These are phyloP conservation scores for Flaveria sonorensis DNA, from an alignment of 129 eudicot species.

Conservation along the genomic window DNA sequence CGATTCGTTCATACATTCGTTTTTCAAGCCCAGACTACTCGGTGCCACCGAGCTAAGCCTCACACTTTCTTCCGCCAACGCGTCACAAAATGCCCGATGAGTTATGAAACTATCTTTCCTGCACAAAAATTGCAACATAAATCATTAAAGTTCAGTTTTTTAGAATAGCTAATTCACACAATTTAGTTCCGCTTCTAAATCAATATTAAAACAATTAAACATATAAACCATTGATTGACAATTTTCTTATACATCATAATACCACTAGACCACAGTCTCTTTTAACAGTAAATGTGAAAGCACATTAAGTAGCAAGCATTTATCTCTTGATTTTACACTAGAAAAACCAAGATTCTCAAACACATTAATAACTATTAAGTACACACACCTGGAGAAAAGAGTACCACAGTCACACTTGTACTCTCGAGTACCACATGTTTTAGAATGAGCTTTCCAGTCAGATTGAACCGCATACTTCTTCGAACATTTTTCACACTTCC, in stretches of 20 bases:
- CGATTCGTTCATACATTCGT: constrained; percentile 45
- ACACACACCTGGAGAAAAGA: constrained; percentile 80
- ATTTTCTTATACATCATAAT: too few relatives aligned
- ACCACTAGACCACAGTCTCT: rapidly evolving
- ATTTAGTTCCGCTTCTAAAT: too few relatives aligned
- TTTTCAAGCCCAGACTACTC: constrained; percentile 54
- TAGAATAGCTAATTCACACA: too few relatives aligned
- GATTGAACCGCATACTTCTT: constrained; percentile 95
- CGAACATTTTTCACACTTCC: constrained; percentile 97
- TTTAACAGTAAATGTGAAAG: constrained; percentile 7
- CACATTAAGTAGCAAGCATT: constrained; percentile 34
- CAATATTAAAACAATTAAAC: too few relatives aligned
- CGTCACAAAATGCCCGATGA: constrained; percentile 94
- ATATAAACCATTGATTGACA: too few relatives aligned
- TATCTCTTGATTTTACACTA: constrained; percentile 23
- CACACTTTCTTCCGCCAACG: constrained; percentile 80
- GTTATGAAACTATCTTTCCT: constrained; percentile 98
- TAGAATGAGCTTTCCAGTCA: constrained; percentile 98
- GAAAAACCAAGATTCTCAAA: constrained; percentile 36
- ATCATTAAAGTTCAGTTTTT: too few relatives aligned
- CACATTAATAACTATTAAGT: background rate
- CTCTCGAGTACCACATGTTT: constrained; percentile 98
- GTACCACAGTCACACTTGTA: constrained; percentile 99
- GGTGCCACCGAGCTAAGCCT: constrained; percentile 55
- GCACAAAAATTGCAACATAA: constrained; percentile 2